A percentile compares a stretch with the other conserved stretches of the same genome.
Evolutionary conservation across 768 basidiomycete species (phyloP).

Genomic region (Tricholoma saponaceum): DNA sequence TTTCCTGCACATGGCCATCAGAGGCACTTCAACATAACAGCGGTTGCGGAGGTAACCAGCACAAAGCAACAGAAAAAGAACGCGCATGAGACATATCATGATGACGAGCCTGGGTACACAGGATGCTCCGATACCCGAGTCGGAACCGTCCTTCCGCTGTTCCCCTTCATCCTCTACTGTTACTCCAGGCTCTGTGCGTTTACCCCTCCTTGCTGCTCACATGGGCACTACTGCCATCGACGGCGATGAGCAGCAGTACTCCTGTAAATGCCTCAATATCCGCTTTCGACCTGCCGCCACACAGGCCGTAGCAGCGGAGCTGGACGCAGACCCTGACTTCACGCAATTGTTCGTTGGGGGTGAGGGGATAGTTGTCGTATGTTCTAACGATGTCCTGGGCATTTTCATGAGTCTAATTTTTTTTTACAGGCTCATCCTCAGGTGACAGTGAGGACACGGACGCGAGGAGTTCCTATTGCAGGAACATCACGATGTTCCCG

Average conservation of each 20-base stretch:
- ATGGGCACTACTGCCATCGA: slow-evolving; percentile 28
- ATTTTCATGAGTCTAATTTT: slow-evolving; percentile 6
- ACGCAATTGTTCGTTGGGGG: slow-evolving; percentile 58
- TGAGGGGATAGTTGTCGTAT: slow-evolving; percentile 62
- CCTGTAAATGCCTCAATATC: slow-evolving; percentile 74
- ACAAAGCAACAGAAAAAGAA: slow-evolving; percentile 5
- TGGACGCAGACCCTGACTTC: slow-evolving; percentile 38
- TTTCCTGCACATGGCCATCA: neutral
- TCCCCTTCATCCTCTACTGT: slow-evolving; percentile 14
- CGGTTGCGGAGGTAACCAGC: slow-evolving; percentile 9
- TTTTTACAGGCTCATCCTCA: slow-evolving; percentile 57
- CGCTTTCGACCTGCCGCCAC: slow-evolving; percentile 42
- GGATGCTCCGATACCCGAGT: slow-evolving; percentile 34
- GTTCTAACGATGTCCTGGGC: slow-evolving; percentile 21
- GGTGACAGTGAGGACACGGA: slow-evolving; percentile 62
- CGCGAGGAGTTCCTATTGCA: slow-evolving; percentile 37
- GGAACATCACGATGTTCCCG: slow-evolving; percentile 50
- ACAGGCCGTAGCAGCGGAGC: slow-evolving; percentile 27
- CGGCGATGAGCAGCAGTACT: slow-evolving; percentile 28
- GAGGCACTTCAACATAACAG: slow-evolving; percentile 2
- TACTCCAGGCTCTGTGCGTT: slow-evolving; percentile 13
- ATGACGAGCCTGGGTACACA: slow-evolving; percentile 4
- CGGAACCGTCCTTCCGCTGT: slow-evolving; percentile 31
- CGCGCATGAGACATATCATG: slow-evolving; percentile 14
- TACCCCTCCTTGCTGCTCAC: slow-evolving; percentile 6